phyloP scores from a whole-genome alignment of 805 yeast genomes.

The Yamadazyma paraphyllophila region DNA sequence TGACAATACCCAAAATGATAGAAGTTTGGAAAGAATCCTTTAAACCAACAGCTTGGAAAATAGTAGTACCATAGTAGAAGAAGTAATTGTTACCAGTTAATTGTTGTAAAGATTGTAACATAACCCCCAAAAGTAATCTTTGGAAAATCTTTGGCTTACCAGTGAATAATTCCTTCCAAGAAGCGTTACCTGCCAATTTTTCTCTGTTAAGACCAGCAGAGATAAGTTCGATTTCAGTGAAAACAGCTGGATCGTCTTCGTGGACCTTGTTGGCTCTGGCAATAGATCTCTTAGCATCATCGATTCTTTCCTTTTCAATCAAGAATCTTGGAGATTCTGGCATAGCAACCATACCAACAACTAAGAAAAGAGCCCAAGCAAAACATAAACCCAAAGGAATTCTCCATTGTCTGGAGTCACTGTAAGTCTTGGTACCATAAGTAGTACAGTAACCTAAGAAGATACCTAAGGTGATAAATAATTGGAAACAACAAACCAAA shows the following conservation, averaged over 20 bases:
- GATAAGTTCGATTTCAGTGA: conserved; percentile 51
- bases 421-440: conserved; percentile 56
- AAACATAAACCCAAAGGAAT: conserved; percentile 58
- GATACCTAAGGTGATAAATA: conserved; percentile 69
- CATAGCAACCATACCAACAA: conserved; percentile 52
- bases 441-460: conserved; percentile 66
- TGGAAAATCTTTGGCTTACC: conserved; percentile 62
- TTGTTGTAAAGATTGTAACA: conserved; percentile 60
- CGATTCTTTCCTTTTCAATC: conserved; percentile 46
- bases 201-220: conserved; percentile 62
- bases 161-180: conserved; percentile 60
- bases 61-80: conserved; percentile 59
- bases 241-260: conserved; percentile 52
- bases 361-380: conserved; percentile 50
- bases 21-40: conserved; percentile 54
- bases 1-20: conserved; percentile 53
- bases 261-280: conserved; percentile 57
- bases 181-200: conserved; percentile 59
- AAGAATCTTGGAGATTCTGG: conserved; percentile 71
- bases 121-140: conserved; percentile 56
- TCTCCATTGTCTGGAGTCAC: conserved; percentile 62
- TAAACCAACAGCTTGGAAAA: conserved; percentile 50
- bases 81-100: conserved; percentile 59
- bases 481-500: conserved; percentile 65
- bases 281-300: conserved; percentile 53